A percentile compares a stretch with the other conserved stretches of the same genome.
phyloP scores from a whole-genome alignment of 352 stramenopile genomes.

The Saprolegnia diclina region DNA sequence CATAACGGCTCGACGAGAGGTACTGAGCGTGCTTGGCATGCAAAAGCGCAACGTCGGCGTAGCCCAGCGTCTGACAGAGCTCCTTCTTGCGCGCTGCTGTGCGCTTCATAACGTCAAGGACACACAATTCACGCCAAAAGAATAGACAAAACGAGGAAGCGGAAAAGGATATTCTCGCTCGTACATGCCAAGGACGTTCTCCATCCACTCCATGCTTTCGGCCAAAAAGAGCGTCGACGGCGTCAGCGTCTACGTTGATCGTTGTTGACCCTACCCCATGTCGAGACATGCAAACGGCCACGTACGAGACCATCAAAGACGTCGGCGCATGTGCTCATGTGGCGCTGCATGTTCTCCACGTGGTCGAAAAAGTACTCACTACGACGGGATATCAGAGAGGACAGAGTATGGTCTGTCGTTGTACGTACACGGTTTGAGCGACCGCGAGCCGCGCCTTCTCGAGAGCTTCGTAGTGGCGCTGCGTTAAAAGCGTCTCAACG shows the following conservation, averaged over 20 bases:
- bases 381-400: not conserved
- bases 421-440: slow-evolving; percentile 4
- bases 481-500: slow-evolving; percentile 40
- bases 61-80: slow-evolving; percentile 50
- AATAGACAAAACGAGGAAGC: not conserved
- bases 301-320: slow-evolving; percentile 32
- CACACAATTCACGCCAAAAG: not conserved
- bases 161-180: slow-evolving; percentile 42
- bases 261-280: too few relatives aligned
- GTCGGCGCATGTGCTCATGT: slow-evolving; percentile 33
- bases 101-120: not conserved
- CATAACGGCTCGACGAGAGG: slow-evolving; percentile 32
- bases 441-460: slow-evolving; percentile 41
- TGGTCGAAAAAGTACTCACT: slow-evolving; percentile 15
- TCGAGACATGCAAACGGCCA: too few relatives aligned
- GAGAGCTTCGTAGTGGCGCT: slow-evolving; percentile 60
- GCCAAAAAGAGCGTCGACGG: slow-evolving; percentile 3
- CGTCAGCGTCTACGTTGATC: slow-evolving; percentile 16
- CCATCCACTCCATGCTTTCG: slow-evolving; percentile 63
- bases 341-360: slow-evolving; percentile 27
- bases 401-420: not conserved
- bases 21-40: slow-evolving; percentile 40
- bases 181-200: slow-evolving; percentile 60
- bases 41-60: slow-evolving; percentile 40
- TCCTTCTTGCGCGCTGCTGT: slow-evolving; percentile 43